Base-by-base conservation (phyloP, 83 land plant species). In the Picea engelmannii region DNA sequence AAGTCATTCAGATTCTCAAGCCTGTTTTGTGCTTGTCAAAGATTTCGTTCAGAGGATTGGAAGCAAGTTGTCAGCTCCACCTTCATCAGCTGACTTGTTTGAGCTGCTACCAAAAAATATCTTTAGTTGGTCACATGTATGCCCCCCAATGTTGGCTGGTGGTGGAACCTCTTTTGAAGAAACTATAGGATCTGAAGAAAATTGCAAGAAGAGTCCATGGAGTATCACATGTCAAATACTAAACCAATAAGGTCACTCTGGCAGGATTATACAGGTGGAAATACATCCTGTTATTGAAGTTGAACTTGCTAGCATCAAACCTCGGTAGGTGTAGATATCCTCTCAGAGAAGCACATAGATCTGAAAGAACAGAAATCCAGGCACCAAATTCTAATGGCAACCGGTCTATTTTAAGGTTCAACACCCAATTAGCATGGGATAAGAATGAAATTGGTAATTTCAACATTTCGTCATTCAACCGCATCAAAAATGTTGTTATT, bases 251-350 rank as follows among this genome's bases (percentile, higher is more conserved):
- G 92, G 99, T 80, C 99, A 95, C 81, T 71, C 83, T 23, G 91
- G 95, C 16, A 78, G 81, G 44, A 83, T 95, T 66, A 80, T 91
- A 71, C 89, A 91, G 31, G 78, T 94, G 69, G 92, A 89, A 21
- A 74, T 94, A 4, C 97, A 94, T 88, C 95, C 97, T 49, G 84
- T 80, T 86, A 79, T 12, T 82, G 85, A 90, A 76, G 78, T 85
- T 80, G 88, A 87, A 69, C 86, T 97, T 81, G 91, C 2, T 31
- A 1, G n/a, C n/a, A n/a, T 31, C 35, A 31, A 31, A 31, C 35
- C 35, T 31, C 35, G 35, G 35, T 2, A 31, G 35, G 35, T 31
- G 35, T 31, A 31, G 35, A 31, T 31, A 31, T 31, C 35, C 35
- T 31, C 35, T 31, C 35, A 31, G 2, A 31, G 35, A 31, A 31